Evolutionary conservation across 2,329 filamentous ascomycete species (phyloP).

Genomic region (Coniosporium tulheliwenetii): DNA sequence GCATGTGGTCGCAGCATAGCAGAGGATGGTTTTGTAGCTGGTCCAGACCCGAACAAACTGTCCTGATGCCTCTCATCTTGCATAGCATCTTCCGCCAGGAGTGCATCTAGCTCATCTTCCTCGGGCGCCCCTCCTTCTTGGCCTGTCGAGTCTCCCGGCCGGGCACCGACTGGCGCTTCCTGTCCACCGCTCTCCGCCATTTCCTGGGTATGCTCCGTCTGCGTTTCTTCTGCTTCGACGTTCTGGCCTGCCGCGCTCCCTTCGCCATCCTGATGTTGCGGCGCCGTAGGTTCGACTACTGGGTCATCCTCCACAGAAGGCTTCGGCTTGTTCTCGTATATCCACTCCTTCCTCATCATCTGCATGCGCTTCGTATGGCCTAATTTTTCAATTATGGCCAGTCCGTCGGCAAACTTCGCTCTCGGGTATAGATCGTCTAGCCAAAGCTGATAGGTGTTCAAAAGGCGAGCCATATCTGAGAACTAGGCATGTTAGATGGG

Average conservation of each 20-base stretch:
- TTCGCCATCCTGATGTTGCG: not conserved
- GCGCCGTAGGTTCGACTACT: not conserved
- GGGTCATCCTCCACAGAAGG: constrained; percentile 12
- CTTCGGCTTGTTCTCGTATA: constrained; percentile 55
- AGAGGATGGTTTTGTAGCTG: too few relatives aligned
- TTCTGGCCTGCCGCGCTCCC: not conserved
- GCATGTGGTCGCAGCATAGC: constrained; percentile 2
- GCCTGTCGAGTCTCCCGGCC: constrained; percentile 3
- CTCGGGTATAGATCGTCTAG: constrained; percentile 92
- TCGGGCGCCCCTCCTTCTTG: constrained; percentile 29
- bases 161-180: constrained; percentile 2
- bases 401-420: constrained; percentile 79
- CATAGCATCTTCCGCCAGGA: constrained; percentile 32
- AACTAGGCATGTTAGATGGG: constrained; percentile 37
- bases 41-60: constrained; percentile 3
- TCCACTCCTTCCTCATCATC: constrained; percentile 64
- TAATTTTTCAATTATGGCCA: constrained; percentile 82
- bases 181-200: constrained; percentile 7
- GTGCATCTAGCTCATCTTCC: constrained; percentile 35
- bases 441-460: constrained; percentile 92
- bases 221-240: not conserved
- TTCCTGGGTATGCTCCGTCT: not conserved
- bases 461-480: constrained; percentile 62
- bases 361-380: constrained; percentile 73
- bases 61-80: constrained; percentile 5